Base-by-base conservation (phyloP, 805 yeast species). In the Kluyveromyces siamensis region DNA sequence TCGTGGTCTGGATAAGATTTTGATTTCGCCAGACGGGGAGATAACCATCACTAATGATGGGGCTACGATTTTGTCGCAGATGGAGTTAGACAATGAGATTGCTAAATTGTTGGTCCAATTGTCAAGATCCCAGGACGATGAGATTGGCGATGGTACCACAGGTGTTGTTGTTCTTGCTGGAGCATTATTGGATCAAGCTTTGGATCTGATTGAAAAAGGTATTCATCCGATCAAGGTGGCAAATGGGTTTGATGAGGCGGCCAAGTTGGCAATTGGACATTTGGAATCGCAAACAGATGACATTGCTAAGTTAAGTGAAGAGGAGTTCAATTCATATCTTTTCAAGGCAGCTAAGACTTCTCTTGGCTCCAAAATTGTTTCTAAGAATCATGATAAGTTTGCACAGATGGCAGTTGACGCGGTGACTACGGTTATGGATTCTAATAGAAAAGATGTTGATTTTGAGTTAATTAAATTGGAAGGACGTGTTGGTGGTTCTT, bases 41-140 rank as follows among this genome's bases (percentile, higher is more conserved):
- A 93, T 93, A 68, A 93, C 96, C 48, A 91, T 93, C 59, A 93
- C 99, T 45, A 93, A 93, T 66, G 99, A 93, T 66, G 99, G 99
- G 58, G 99, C 98, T 41, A 95, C 99, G 11, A 95, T 93, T 60
- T 72, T 93, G 58, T 77, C 95, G 8, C 96, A 89, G 65, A 93
- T 93, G 96, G 96, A 93, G 66, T 75, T 93, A 55, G 96, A 89
- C 57, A 90, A 86, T 67, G 96, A 93, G 70, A 89, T 93, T 58
- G 99, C 99, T 56, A 93, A 93, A 69, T 74, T 93, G 52, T 73
- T 93, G 62, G 99, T 93, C 17, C 96, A 95, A 70, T 76, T 93
- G 55, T 85, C 96, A 30, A 86, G 80, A 66, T 87, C 96, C 27
- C 99, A 91, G 73, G 99, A 91, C 68, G 96, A 93, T 66, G 98